phyloP scores from a whole-genome alignment of 495 filamentous ascomycete genomes.

The Trichoderma parareesei region DNA sequence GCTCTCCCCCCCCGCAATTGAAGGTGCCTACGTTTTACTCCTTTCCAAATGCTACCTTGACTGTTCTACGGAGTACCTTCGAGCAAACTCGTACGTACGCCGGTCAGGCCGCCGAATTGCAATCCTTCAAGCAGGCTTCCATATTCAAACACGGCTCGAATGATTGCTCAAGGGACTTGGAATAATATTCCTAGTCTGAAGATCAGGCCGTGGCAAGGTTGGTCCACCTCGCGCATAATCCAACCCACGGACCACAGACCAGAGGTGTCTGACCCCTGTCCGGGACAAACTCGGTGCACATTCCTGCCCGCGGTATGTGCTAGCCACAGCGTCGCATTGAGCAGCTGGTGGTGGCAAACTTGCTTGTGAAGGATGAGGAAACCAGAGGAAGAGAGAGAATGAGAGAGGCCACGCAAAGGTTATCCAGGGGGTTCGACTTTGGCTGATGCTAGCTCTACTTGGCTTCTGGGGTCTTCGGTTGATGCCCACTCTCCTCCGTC shows the following conservation, averaged over 20 bases:
- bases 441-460: not conserved
- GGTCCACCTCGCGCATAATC: not conserved
- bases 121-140: too few relatives aligned
- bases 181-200: not conserved
- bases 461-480: slow-evolving; percentile 3
- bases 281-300: not conserved
- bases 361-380: not conserved
- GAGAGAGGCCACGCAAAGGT: not conserved
- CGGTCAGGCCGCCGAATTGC: too few relatives aligned
- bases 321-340: not conserved
- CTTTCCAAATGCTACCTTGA: too few relatives aligned
- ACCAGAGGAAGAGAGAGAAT: not conserved
- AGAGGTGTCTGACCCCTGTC: not conserved
- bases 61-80: too few relatives aligned
- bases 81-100: too few relatives aligned
- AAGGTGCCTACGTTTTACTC: too few relatives aligned
- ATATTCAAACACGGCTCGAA: too few relatives aligned
- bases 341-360: not conserved
- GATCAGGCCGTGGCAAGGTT: not conserved
- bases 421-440: not conserved
- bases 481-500: not conserved
- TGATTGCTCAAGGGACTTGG: not conserved
- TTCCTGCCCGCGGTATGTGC: not conserved
- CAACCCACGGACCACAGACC: not conserved
- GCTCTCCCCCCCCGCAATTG: too few relatives aligned